Conservation (phyloP, 257 asterid species). For the Avicennia marina region DNA sequence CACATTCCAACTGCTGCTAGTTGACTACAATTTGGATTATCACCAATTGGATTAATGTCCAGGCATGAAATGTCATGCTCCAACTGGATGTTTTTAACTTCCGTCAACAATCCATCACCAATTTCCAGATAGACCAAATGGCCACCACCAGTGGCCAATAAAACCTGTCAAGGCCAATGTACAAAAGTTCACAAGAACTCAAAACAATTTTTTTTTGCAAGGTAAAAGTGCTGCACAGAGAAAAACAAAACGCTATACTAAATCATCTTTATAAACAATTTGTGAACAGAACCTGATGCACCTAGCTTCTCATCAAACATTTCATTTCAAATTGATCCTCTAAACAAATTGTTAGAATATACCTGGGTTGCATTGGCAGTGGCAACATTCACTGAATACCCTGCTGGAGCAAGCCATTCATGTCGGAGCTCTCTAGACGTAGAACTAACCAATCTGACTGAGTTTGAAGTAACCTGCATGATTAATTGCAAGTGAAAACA, state of each 20-base stretch:
- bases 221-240: too few relatives aligned
- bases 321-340: not conserved
- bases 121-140: slow-evolving; percentile 90
- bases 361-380: slow-evolving; percentile 87
- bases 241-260: not conserved
- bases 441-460: slow-evolving; percentile 66
- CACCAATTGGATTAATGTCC: slow-evolving; percentile 93
- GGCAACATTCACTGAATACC: slow-evolving; percentile 70
- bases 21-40: slow-evolving; percentile 64
- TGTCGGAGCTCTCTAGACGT: slow-evolving; percentile 56
- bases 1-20: slow-evolving; percentile 99
- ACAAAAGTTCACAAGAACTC: not conserved
- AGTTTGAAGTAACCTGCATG: slow-evolving; percentile 62
- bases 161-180: slow-evolving; percentile 50
- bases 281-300: not conserved
- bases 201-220: too few relatives aligned
- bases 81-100: slow-evolving; percentile 66
- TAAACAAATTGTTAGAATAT: slow-evolving; percentile 1
- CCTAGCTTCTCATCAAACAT: not conserved
- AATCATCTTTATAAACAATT: not conserved
- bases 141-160: slow-evolving; percentile 97
- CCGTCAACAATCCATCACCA: slow-evolving; percentile 81
- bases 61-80: slow-evolving; percentile 95
- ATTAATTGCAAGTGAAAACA: slow-evolving; percentile 8
- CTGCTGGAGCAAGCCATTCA: slow-evolving; percentile 73